Conservation (phyloP, 768 basidiomycete species). For the Kwoniella dejecticola region DNA sequence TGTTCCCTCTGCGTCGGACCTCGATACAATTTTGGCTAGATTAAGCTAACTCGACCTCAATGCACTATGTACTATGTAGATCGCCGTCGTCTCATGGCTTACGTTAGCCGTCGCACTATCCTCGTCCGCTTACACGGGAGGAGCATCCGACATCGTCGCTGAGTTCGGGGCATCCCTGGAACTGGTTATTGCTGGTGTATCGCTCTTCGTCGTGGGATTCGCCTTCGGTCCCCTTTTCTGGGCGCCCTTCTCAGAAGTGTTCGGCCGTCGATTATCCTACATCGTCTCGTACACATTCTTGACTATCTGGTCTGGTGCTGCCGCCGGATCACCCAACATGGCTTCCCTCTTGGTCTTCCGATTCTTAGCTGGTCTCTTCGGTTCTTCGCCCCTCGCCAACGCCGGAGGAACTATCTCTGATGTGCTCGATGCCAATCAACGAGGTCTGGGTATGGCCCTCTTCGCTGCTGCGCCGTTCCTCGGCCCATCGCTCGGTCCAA, state of each 20-base stretch:
- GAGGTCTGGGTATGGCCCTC: constrained; percentile 53
- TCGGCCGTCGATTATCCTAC: constrained; percentile 56
- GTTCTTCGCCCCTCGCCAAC: constrained; percentile 56
- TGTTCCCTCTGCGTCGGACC: background rate
- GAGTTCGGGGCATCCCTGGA: constrained; percentile 42
- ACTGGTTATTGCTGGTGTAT: constrained; percentile 44
- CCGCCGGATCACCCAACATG: constrained; percentile 54
- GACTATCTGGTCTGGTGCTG: constrained; percentile 55
- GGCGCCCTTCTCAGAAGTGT: constrained; percentile 56
- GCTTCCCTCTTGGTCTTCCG: constrained; percentile 56
- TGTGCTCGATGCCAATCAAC: constrained; percentile 49
- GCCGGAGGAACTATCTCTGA: constrained; percentile 55
- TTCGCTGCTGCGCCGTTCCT: constrained; percentile 53
- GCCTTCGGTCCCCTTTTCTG: constrained; percentile 44
- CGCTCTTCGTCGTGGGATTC: constrained; percentile 56
- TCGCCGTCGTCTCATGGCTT: constrained; percentile 38
- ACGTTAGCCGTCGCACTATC: constrained; percentile 50
- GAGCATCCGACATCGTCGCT: constrained; percentile 22
- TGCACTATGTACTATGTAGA: constrained; percentile 9
- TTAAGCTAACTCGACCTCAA: background rate
- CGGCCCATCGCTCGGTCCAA: constrained; percentile 49
- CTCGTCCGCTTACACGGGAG: constrained; percentile 47
- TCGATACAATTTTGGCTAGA: background rate
- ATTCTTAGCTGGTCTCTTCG: constrained; percentile 56
- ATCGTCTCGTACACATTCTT: constrained; percentile 55